These are phyloP conservation scores for Trichoderma parareesei DNA, from an alignment of 495 filamentous ascomycete genomes.

Conservation along the genomic window DNA sequence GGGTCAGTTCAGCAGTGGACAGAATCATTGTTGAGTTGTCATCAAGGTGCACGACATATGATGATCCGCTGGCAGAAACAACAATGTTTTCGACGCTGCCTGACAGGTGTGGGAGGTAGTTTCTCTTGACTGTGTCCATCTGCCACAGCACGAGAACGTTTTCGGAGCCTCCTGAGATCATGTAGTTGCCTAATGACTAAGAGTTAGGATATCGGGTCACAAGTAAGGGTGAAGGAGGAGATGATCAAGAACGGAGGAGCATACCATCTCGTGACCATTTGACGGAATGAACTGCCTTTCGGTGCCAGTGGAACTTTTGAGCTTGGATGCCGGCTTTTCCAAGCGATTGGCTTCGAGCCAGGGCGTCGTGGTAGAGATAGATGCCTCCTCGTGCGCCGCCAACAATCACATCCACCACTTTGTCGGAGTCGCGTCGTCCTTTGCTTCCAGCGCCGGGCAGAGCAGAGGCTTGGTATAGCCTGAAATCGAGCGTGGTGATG, in stretches of 20 bases:
- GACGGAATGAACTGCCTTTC: conserved; percentile 66
- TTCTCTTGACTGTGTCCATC: conserved; percentile 69
- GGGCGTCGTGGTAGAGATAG: conserved; percentile 65
- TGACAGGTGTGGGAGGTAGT: conserved; percentile 80
- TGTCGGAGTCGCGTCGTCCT: conserved; percentile 13
- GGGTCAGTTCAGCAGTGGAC: conserved; percentile 76
- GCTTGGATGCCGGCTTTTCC: conserved; percentile 31
- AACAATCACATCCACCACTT: conserved; percentile 58
- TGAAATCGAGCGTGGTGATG: conserved; percentile 51
- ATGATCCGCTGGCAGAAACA: conserved; percentile 67
- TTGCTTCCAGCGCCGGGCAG: conserved; percentile 23
- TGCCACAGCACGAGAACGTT: conserved; percentile 95
- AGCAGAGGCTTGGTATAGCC: conserved; percentile 17
- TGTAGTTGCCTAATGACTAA: conserved; percentile 69
- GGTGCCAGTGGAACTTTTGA: conserved; percentile 83
- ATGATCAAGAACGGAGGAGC: conserved; percentile 17
- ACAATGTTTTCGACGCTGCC: conserved; percentile 74
- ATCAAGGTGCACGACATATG: conserved; percentile 73
- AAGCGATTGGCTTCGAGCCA: conserved; percentile 42
- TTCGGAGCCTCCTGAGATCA: conserved; percentile 87
- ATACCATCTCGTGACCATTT: conserved; percentile 89
- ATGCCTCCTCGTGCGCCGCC: conserved; percentile 70
- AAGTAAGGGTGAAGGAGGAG: neutral
- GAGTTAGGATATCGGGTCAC: conserved; percentile 16
- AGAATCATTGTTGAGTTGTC: conserved; percentile 87